phyloP scores from a whole-genome alignment of 371 early-diverging fungal genomes.

The Actinomortierella wolfii region DNA sequence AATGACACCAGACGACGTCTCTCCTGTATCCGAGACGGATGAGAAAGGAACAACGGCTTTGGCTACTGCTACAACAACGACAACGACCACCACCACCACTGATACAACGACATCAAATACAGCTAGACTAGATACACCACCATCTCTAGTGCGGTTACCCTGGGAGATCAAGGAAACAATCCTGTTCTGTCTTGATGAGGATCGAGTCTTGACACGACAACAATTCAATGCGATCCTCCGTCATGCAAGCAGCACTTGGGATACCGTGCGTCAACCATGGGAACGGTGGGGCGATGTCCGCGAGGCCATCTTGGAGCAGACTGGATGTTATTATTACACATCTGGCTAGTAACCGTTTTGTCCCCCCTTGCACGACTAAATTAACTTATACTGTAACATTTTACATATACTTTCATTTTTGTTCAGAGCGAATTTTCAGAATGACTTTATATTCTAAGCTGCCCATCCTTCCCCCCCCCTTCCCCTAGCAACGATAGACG shows the following conservation, averaged over 20 bases:
- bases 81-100: too few species aligned
- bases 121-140: neutral
- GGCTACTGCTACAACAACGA: too few species aligned
- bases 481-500: too few species aligned
- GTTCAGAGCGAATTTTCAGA: too few species aligned
- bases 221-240: constrained; percentile 38
- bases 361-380: too few species aligned
- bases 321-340: constrained; percentile 31
- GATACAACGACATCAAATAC: too few species aligned
- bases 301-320: constrained; percentile 33
- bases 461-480: too few species aligned
- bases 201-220: constrained; percentile 27
- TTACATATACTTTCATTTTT: too few species aligned
- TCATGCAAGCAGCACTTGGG: constrained; percentile 22
- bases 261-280: constrained; percentile 37
- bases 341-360: too few species aligned
- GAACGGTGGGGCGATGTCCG: constrained; percentile 43
- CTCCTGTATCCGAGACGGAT: too few species aligned
- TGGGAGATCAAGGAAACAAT: constrained; percentile 47
- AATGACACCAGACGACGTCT: neutral
- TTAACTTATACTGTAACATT: too few species aligned
- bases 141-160: constrained; percentile 24
- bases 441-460: too few species aligned
- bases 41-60: neutral
- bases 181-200: constrained; percentile 19